Conservation (phyloP, 2,329 filamentous ascomycete genomes). For the Microdochium bolleyi region DNA sequence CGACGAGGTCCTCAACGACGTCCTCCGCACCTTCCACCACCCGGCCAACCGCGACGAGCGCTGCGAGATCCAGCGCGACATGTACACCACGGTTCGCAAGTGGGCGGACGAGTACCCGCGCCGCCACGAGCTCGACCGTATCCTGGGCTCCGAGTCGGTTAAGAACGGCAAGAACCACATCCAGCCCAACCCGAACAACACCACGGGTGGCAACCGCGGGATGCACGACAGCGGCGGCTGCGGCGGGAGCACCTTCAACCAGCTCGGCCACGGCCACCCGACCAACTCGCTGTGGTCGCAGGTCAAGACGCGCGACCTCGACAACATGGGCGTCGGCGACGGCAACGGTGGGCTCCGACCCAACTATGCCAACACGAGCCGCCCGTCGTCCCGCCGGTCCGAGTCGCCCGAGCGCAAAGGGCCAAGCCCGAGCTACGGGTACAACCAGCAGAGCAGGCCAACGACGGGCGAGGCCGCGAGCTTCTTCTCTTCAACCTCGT, state of each 20-base stretch:
- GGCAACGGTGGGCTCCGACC: conserved; percentile 21
- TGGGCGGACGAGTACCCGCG: conserved; percentile 70
- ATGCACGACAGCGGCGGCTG: conserved; percentile 33
- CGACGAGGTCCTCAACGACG: conserved; percentile 75
- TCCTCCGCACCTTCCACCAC: conserved; percentile 82
- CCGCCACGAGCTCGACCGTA: conserved; percentile 58
- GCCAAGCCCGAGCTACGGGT: conserved; percentile 1
- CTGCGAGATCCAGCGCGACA: conserved; percentile 74
- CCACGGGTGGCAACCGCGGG: conserved; percentile 27
- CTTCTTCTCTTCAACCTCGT: conserved; percentile 3
- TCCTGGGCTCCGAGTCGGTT: conserved; percentile 81
- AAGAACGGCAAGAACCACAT: conserved; percentile 75
- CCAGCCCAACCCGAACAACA: conserved; percentile 23
- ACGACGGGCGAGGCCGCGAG: conserved; percentile 3
- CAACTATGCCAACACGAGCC: conserved; percentile 12
- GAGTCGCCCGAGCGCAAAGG: conserved; percentile 12
- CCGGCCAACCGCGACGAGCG: conserved; percentile 70
- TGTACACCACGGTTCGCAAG: conserved; percentile 78
- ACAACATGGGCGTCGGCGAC: conserved; percentile 43
- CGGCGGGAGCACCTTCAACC: conserved; percentile 25
- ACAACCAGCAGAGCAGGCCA: conserved; percentile 3
- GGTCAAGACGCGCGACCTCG: conserved; percentile 49
- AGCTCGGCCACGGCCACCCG: conserved; percentile 47
- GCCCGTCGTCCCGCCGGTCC: conserved; percentile 7
- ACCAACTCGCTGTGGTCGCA: conserved; percentile 53